Evolutionary conservation across 768 basidiomycete genomes (phyloP).

Genomic region (Suillus occidentalis): DNA sequence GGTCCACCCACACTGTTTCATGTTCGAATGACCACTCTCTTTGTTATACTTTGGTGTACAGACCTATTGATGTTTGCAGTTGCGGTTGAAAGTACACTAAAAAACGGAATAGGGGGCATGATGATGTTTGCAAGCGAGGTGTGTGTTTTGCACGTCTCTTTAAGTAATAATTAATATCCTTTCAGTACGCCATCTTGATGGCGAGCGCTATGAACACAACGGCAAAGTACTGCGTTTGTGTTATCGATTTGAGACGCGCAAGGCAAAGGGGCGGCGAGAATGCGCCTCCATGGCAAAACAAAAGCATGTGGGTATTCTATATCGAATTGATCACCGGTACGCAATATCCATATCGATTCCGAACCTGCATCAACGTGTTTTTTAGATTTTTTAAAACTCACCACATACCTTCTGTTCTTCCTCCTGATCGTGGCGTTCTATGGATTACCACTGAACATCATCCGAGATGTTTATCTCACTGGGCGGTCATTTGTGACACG

Average conservation of each 20-base stretch:
- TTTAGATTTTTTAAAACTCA: slow-evolving; percentile 90
- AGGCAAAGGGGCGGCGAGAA: slow-evolving; percentile 77
- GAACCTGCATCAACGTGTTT: slow-evolving; percentile 11
- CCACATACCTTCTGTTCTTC: slow-evolving; percentile 93
- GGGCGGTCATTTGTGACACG: slow-evolving; percentile 89
- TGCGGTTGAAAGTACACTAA: slow-evolving; percentile 76
- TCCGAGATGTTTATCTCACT: slow-evolving; percentile 96
- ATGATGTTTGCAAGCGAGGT: slow-evolving; percentile 96
- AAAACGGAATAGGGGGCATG: slow-evolving; percentile 83
- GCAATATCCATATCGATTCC: slow-evolving; percentile 22
- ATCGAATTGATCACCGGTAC: slow-evolving; percentile 87
- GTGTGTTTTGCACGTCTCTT: slow-evolving; percentile 24
- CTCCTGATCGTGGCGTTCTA: slow-evolving; percentile 91
- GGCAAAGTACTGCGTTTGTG: slow-evolving; percentile 79
- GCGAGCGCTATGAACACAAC: slow-evolving; percentile 77
- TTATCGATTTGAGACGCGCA: slow-evolving; percentile 81
- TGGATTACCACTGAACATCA: slow-evolving; percentile 93
- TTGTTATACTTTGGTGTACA: slow-evolving; percentile 69
- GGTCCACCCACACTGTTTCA: slow-evolving; percentile 85
- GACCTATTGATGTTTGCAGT: slow-evolving; percentile 79
- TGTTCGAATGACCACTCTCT: slow-evolving; percentile 73
- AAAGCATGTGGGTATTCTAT: slow-evolving; percentile 97
- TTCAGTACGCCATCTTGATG: slow-evolving; percentile 85
- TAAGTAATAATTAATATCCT: slow-evolving; percentile 15
- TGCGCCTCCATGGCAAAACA: slow-evolving; percentile 94